Evolutionary conservation across 371 early-diverging fungal species (phyloP), one percentile per base, ranked within the genome.

Genomic region (Haplosporangium sp.): DNA sequence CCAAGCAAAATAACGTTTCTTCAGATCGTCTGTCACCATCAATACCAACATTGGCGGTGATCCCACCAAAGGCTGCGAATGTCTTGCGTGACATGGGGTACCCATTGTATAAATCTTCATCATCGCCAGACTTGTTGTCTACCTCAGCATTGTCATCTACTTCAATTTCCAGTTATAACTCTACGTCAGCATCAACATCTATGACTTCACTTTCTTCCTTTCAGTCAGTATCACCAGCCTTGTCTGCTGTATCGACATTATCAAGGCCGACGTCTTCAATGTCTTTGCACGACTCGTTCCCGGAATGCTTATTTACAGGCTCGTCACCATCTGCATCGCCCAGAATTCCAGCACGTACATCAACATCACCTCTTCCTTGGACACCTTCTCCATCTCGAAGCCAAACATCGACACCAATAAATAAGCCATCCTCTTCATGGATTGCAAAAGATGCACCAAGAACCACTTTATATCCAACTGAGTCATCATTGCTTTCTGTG

Each of bases 251-350:
- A 10, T 50, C 59, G 20, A 27, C 13, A 17, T n/a, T 27, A 27
- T 27, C 47, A 15, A 20, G 20, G 13, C 40, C 64, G 13, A 10
- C 38, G 48, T 59, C 60, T 19, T 34, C 66, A 17, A 63, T 17
- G 47, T 52, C 61, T 0, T n/a, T 67, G 7, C 67, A 45, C 2
- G 15, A 48, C 34, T 62, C 67, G 3, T 67, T 73, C 55, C 67
- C 67, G 2, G 67, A 73, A 5, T 47, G 67, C 20, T 37, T 67
- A 27, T 73, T 67, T 17, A 48, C 57, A 39, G 58, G 67, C n/a
- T 61, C 52, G 1, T 72, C 72, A 4, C 57, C 66, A 1, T 72
- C 72, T 2, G 44, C 66, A 8, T 38, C 55, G 5, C 10, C 50
- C 19, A n/a, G 13, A 50, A 50, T 15, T 50, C 34, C 40, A 8